Conservation (phyloP, 1,139 yeast species). For the Spathaspora sp. region DNA sequence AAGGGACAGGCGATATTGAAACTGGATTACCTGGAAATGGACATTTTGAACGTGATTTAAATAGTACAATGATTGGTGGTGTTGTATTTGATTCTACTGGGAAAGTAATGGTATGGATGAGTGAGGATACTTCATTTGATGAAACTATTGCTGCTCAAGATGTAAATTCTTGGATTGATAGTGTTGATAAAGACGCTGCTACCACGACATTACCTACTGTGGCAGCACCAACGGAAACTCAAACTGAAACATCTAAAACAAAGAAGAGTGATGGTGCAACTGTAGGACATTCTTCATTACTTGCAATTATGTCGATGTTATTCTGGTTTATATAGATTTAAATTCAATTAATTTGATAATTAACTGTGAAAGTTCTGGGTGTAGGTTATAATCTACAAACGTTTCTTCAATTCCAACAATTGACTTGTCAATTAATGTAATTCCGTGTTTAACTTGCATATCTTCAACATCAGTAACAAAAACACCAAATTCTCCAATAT, state of each 20-base stretch:
- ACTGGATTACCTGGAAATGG: slow-evolving; percentile 60
- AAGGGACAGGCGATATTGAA: slow-evolving; percentile 61
- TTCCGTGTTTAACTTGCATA: slow-evolving; percentile 1
- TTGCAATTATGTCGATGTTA: slow-evolving; percentile 17
- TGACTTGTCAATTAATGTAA: slow-evolving; percentile 5
- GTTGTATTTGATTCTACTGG: slow-evolving; percentile 66
- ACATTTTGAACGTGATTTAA: slow-evolving; percentile 52
- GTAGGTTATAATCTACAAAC: slow-evolving; percentile 7
- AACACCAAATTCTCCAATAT: slow-evolving; percentile 9
- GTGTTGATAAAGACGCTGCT: slow-evolving; percentile 16
- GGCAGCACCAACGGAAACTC: slow-evolving; percentile 12
- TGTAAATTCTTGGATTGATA: slow-evolving; percentile 37
- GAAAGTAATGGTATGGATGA: slow-evolving; percentile 56
- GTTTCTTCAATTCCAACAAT: slow-evolving; percentile 3
- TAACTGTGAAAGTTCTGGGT: slow-evolving; percentile 10
- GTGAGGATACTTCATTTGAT: slow-evolving; percentile 55
- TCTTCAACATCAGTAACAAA: slow-evolving; percentile 7
- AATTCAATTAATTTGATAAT: slow-evolving; percentile 9
- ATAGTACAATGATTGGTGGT: slow-evolving; percentile 62
- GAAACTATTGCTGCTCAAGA: slow-evolving; percentile 31
- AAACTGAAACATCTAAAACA: slow-evolving; percentile 17
- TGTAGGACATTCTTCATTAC: slow-evolving; percentile 17
- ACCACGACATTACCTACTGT: slow-evolving; percentile 24
- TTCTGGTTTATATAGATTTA: slow-evolving; percentile 14
- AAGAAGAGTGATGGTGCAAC: slow-evolving; percentile 21